phyloP scores from a whole-genome alignment of 805 yeast species.

The Wickerhamomyces kurtzmanii region DNA sequence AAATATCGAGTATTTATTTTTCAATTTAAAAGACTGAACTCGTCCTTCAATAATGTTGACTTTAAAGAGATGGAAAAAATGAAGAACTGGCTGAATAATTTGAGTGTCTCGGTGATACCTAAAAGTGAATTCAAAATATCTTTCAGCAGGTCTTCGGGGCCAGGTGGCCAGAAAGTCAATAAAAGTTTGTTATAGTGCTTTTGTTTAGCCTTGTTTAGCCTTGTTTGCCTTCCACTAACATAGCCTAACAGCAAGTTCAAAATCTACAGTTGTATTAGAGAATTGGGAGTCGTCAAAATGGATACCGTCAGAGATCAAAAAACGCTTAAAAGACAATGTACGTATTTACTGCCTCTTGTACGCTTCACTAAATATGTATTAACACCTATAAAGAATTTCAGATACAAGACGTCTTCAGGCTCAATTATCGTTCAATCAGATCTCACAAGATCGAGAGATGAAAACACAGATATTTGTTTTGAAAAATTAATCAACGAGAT shows the following conservation, averaged over 20 bases:
- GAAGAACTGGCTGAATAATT: constrained; percentile 30
- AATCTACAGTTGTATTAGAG: constrained; percentile 49
- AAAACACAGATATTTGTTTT: constrained; percentile 49
- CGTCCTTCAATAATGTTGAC: too few relatives aligned
- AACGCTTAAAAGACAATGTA: constrained; percentile 24
- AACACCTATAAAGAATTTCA: constrained; percentile 20
- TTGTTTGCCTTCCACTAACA: too few relatives aligned
- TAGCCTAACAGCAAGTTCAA: constrained; percentile 42
- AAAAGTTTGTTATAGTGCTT: too few relatives aligned
- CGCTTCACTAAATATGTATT: too few relatives aligned
- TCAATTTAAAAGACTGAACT: too few relatives aligned
- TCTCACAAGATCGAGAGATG: constrained; percentile 43
- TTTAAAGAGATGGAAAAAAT: too few relatives aligned
- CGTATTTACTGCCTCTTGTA: too few relatives aligned
- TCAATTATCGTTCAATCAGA: constrained; percentile 55
- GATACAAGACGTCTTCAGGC: constrained; percentile 38
- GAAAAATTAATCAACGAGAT: constrained; percentile 47
- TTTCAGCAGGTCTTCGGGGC: constrained; percentile 62
- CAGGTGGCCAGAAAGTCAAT: constrained; percentile 86
- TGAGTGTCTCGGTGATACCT: constrained; percentile 30
- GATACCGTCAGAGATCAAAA: constrained; percentile 46
- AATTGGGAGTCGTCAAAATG: constrained; percentile 40
- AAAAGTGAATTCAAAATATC: constrained; percentile 29
- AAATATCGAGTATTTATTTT: too few relatives aligned
- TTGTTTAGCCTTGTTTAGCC: too few relatives aligned